A percentile compares a stretch with the other conserved stretches of the same genome.
Conservation (phyloP, 257 asterid species). For the Perilla frutescens region DNA sequence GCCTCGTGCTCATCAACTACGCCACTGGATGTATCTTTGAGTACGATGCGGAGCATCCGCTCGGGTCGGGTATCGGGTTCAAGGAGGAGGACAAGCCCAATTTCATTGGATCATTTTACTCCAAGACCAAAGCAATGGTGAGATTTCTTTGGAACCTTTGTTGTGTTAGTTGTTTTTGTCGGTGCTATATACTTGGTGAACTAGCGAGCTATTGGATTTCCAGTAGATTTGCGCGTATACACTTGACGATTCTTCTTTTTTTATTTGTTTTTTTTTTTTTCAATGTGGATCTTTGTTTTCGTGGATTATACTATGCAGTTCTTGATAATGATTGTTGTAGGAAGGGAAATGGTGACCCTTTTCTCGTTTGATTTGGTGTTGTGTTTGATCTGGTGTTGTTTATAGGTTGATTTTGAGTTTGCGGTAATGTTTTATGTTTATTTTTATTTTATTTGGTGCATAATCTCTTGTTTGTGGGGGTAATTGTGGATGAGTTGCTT, state of each 20-base stretch:
- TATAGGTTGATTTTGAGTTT: too few relatives aligned
- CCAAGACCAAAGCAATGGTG: conserved; percentile 94
- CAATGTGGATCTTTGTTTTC: conserved; percentile 28
- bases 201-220: neutral
- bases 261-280: neutral
- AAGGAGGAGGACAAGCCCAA: conserved; percentile 92
- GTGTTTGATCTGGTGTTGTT: neutral
- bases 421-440: too few relatives aligned
- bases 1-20: conserved; percentile 66
- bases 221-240: neutral
- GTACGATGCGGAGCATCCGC: conserved; percentile 63
- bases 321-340: neutral
- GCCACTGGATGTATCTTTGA: conserved; percentile 91
- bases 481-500: neutral
- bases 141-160: conserved; percentile 24
- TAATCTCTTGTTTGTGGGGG: neutral
- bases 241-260: too few relatives aligned
- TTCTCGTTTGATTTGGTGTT: neutral
- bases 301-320: neutral
- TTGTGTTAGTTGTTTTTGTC: too few relatives aligned
- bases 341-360: neutral
- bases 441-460: neutral
- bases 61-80: conserved; percentile 79
- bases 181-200: too few relatives aligned
- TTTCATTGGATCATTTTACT: conserved; percentile 81